Evolutionary conservation across 2,329 filamentous ascomycete genomes (phyloP).

Genomic region (Trichoderma semiorbis): DNA sequence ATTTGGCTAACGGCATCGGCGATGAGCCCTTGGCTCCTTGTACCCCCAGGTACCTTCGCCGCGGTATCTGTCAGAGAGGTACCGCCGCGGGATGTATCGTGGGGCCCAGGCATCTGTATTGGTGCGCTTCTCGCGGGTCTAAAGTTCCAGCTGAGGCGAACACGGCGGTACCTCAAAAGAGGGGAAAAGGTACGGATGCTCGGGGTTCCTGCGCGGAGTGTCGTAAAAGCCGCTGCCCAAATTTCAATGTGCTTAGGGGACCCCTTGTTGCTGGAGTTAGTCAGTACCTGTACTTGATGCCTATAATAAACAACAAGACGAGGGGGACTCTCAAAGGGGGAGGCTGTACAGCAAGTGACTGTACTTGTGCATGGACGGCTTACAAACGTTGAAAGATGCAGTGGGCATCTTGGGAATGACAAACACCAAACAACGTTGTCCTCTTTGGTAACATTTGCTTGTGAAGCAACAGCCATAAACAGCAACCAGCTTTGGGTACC

Average conservation of each 20-base stretch:
- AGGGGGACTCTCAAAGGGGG: neutral
- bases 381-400: neutral
- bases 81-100: neutral
- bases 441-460: neutral
- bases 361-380: neutral
- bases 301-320: neutral
- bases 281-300: neutral
- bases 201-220: neutral
- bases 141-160: neutral
- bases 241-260: neutral
- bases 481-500: neutral
- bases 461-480: neutral
- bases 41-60: neutral
- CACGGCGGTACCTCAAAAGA: neutral
- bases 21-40: neutral
- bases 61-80: neutral
- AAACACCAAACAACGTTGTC: neutral
- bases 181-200: conserved; percentile 1
- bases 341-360: neutral
- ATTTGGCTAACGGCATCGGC: neutral
- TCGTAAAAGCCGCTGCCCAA: neutral
- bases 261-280: neutral
- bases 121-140: neutral
- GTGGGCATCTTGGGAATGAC: neutral
- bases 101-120: neutral